Conservation (phyloP, 2,329 filamentous ascomycete genomes). For the Akanthomyces uredinophilus region DNA sequence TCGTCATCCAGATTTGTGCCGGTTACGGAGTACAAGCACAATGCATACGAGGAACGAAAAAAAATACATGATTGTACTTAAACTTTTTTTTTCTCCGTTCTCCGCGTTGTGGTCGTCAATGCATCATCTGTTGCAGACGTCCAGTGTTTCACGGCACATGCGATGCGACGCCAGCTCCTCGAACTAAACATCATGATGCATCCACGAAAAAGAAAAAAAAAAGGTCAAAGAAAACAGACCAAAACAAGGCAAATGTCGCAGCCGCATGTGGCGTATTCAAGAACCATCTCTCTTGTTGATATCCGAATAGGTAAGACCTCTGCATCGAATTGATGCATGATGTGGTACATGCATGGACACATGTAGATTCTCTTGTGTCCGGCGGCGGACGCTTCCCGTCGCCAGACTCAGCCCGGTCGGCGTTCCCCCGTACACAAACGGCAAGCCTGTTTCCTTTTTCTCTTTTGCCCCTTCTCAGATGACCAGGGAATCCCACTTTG, state of each 20-base stretch:
- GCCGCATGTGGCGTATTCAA: not conserved
- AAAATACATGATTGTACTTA: not conserved
- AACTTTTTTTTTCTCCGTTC: not conserved
- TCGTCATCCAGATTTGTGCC: slow-evolving; percentile 1
- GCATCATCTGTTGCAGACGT: not conserved
- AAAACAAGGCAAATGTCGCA: slow-evolving; percentile 1
- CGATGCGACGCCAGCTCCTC: not conserved
- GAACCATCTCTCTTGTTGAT: not conserved
- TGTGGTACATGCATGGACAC: not conserved
- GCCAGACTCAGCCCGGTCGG: slow-evolving; percentile 3
- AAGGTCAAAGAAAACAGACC: not conserved
- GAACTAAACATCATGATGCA: not conserved
- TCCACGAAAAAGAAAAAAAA: not conserved
- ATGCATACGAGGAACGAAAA: not conserved
- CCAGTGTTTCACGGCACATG: not conserved
- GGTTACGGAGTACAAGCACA: not conserved
- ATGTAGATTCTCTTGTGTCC: not conserved
- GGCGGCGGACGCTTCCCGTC: not conserved
- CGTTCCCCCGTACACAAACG: not conserved
- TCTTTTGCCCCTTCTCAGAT: not conserved
- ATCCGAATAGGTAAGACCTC: not conserved
- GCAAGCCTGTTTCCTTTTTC: not conserved
- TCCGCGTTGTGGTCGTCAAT: slow-evolving; percentile 5
- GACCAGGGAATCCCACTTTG: not conserved
- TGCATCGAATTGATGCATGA: slow-evolving; percentile 6